Percentiles rank a stretch among this genome's conserved stretches.
Evolutionary conservation across 768 basidiomycete genomes (phyloP).

Genomic region (Scleroderma bovista): DNA sequence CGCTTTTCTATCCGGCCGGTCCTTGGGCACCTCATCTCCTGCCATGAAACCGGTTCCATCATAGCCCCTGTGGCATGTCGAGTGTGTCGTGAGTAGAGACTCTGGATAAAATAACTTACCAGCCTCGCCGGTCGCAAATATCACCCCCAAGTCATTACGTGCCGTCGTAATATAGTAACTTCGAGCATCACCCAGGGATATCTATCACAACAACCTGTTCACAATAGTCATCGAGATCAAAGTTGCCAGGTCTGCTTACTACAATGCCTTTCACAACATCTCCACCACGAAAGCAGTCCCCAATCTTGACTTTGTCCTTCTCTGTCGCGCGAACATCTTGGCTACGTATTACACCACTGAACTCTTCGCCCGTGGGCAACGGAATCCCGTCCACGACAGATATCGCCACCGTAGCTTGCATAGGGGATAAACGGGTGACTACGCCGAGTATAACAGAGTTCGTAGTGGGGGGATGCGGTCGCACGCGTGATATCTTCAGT

Average conservation of each 20-base stretch:
- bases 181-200: slow-evolving; percentile 86
- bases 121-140: slow-evolving; percentile 85
- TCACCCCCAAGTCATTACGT: slow-evolving; percentile 84
- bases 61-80: slow-evolving; percentile 50
- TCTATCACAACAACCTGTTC: slow-evolving; percentile 38
- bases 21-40: slow-evolving; percentile 84
- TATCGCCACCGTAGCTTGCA: slow-evolving; percentile 80
- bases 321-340: slow-evolving; percentile 90
- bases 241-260: slow-evolving; percentile 39
- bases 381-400: slow-evolving; percentile 84
- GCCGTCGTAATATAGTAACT: slow-evolving; percentile 92
- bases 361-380: slow-evolving; percentile 79
- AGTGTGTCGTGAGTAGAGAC: slow-evolving; percentile 2
- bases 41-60: slow-evolving; percentile 85
- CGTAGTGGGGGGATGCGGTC: slow-evolving; percentile 68
- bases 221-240: background rate
- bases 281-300: slow-evolving; percentile 87
- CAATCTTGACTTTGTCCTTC: slow-evolving; percentile 84
- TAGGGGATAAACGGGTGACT: slow-evolving; percentile 76
- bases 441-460: slow-evolving; percentile 78
- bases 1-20: slow-evolving; percentile 76
- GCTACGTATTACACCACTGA: slow-evolving; percentile 78
- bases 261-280: slow-evolving; percentile 86
- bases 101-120: slow-evolving; percentile 37
- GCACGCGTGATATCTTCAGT: slow-evolving; percentile 56